phyloP scores from a whole-genome alignment of 2,329 filamentous ascomycete genomes.

The Mollisiaceae sp. region DNA sequence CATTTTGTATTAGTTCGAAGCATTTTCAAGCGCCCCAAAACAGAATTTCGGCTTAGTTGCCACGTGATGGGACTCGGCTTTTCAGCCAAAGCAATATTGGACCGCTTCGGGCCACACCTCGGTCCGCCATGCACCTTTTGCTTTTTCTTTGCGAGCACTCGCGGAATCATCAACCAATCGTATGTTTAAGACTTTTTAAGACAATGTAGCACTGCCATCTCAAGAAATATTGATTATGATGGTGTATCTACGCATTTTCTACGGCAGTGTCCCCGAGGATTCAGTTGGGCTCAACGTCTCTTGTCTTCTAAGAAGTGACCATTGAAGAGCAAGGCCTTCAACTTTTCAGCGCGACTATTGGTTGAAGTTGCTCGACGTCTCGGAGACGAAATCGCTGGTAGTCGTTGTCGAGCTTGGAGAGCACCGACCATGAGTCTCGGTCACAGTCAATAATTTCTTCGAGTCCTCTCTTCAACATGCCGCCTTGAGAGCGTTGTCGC shows the following conservation, averaged over 20 bases:
- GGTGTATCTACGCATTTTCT: not conserved
- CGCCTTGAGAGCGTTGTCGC: not conserved
- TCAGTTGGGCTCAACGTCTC: too few species aligned
- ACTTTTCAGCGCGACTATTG: not conserved
- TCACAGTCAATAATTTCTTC: not conserved
- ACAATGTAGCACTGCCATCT: not conserved
- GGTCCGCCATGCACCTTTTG: not conserved
- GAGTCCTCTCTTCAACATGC: not conserved
- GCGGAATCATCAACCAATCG: conserved; percentile 1
- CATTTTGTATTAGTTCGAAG: too few species aligned
- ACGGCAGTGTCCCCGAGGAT: too few species aligned
- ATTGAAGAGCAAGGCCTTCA: not conserved
- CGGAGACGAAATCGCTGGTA: not conserved
- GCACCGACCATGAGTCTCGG: not conserved
- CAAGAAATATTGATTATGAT: not conserved
- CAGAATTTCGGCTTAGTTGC: too few species aligned
- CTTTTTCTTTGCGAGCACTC: not conserved
- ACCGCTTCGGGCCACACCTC: conserved; percentile 4
- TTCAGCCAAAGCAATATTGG: not conserved
- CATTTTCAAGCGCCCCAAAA: too few species aligned
- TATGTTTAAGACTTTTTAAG: too few species aligned
- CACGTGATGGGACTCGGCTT: not conserved
- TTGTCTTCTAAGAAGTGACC: not conserved
- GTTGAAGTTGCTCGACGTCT: too few species aligned
- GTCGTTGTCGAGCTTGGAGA: not conserved